A percentile compares a stretch with the other conserved stretches of the same genome.
Evolutionary conservation across 1,284 basidiomycete species (phyloP).

Genomic region (Heterobasidion irregulare): DNA sequence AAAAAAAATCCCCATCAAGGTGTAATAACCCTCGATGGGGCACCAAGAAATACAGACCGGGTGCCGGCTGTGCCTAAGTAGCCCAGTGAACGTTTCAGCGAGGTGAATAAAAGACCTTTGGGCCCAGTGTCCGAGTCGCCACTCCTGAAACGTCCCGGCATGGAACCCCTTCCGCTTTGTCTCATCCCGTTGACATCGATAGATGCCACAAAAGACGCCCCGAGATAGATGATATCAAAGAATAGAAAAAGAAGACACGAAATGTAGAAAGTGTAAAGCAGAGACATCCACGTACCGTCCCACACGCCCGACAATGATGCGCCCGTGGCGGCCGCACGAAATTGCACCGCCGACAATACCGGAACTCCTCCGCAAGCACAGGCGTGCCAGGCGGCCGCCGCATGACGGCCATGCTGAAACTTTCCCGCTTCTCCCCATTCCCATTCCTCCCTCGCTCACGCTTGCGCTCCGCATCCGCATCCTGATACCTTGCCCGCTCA

Average conservation of each 20-base stretch:
- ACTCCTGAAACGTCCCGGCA: too few relatives aligned
- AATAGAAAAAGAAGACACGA: background rate
- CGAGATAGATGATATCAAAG: background rate
- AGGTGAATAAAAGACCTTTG: too few relatives aligned
- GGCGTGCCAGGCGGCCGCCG: slow-evolving; percentile 39
- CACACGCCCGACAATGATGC: slow-evolving; percentile 73
- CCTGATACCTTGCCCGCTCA: too few relatives aligned
- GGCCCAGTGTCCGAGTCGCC: too few relatives aligned
- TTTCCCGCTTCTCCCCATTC: background rate
- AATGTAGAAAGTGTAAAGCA: background rate
- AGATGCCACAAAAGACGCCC: background rate
- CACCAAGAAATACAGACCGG: too few relatives aligned
- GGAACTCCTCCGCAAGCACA: slow-evolving; percentile 42
- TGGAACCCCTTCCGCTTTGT: too few relatives aligned
- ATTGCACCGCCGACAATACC: slow-evolving; percentile 50
- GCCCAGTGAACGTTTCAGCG: too few relatives aligned
- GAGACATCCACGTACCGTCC: slow-evolving; percentile 37
- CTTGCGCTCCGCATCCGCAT: background rate
- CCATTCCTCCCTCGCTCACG: background rate
- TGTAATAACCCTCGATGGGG: too few relatives aligned
- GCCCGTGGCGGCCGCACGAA: slow-evolving; percentile 62
- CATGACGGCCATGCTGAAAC: background rate
- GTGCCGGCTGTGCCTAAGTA: too few relatives aligned
- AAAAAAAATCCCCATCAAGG: too few relatives aligned
- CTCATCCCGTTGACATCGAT: too few relatives aligned